Base-by-base conservation (phyloP, 805 yeast species). In the Lipomyces yamanashiensis region DNA sequence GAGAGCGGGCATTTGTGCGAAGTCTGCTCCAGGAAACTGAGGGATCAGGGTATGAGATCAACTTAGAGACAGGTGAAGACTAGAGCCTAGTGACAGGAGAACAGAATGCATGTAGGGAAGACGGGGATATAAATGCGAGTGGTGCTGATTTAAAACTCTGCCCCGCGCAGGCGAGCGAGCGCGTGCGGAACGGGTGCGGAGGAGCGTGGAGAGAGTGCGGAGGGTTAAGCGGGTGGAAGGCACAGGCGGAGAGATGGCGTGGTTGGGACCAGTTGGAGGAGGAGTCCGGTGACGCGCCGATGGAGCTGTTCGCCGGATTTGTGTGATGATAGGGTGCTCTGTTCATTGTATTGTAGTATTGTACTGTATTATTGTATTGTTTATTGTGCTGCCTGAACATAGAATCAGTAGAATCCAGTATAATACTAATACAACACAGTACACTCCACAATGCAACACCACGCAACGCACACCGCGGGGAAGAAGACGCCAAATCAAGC, bases 211-310 rank as follows among this genome's bases (percentile, higher is more conserved):
- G 28, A 28, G 28, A 28, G 28, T 5, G 28, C 28, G 28, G 28
- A 28, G 28, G 28, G 23, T 45, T 23, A 5, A 8, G 55, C 55
- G 55, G 55, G 55, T 36, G 41, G 55, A 52, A 37, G 55, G 55
- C 55, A 37, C n/a, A n/a, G 33, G 5, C 17, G 55, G 36, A 52
- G 45, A 15, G 28, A 19, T 17, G 55, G 34, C 36, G 28, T 37
- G 34, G 33, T 19, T n/a, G 34, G 21, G 36, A n/a, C n/a, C n/a
- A 19, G 34, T 19, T 28, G 6, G 41, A 39, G 7, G 43, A 39
- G 7, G 7, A 39, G 43, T 39, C 7, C 7, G n/a, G n/a, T 12
- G 43, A 39, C 13, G 41, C 41, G 3, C 41, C 28, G 28, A 5
- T 2, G 28, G 28, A 28, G 28, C 28, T 28, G 28, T 28, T 28